phyloP scores from a whole-genome alignment of 768 basidiomycete genomes.

The Glaciozyma antarctica region DNA sequence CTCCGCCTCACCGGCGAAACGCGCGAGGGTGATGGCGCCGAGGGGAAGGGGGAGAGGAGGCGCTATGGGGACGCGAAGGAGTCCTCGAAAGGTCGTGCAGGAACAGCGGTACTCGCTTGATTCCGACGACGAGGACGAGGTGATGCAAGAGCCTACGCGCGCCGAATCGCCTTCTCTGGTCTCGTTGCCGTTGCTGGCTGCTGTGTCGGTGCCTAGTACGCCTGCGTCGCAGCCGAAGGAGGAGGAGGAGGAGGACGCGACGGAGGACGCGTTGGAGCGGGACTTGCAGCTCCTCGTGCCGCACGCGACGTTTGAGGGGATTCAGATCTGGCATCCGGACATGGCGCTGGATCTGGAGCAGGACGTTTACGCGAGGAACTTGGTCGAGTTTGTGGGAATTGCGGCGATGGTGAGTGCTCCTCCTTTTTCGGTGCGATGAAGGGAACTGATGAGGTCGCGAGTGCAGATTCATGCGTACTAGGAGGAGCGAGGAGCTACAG shows the following conservation, averaged over 20 bases:
- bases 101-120: not conserved
- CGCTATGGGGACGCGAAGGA: not conserved
- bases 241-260: not conserved
- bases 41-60: not conserved
- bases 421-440: not conserved
- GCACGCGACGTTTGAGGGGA: not conserved
- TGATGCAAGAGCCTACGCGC: too few relatives aligned
- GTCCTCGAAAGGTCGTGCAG: not conserved
- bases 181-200: too few relatives aligned
- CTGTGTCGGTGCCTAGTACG: not conserved
- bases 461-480: not conserved
- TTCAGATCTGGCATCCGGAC: constrained; percentile 1
- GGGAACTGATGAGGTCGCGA: not conserved
- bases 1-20: not conserved
- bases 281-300: constrained; percentile 2
- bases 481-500: too few relatives aligned
- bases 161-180: too few relatives aligned
- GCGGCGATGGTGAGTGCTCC: not conserved
- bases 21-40: not conserved
- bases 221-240: not conserved
- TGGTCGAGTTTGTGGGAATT: not conserved
- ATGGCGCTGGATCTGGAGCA: not conserved
- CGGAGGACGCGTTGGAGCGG: not conserved
- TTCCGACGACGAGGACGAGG: not conserved
- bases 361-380: too few relatives aligned